Conservation (phyloP, 2,329 filamentous ascomycete genomes). For the Basipetospora sp. region DNA sequence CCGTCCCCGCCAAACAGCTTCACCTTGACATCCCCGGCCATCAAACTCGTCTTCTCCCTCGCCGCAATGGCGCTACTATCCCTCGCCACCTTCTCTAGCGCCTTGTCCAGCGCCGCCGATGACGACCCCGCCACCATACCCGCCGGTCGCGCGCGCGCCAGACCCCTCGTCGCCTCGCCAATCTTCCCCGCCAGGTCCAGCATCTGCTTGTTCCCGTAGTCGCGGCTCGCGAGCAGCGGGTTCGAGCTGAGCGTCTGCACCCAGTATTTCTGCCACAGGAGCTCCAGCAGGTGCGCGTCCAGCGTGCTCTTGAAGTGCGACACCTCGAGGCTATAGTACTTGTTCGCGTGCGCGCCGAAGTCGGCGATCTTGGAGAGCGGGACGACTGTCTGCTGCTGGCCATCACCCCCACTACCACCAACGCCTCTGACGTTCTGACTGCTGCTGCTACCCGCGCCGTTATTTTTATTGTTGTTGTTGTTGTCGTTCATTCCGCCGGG, state of each 20-base stretch:
- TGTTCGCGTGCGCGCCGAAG: slow-evolving; percentile 79
- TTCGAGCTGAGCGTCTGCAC: slow-evolving; percentile 87
- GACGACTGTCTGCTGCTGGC: slow-evolving; percentile 59
- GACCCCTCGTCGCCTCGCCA: slow-evolving; percentile 38
- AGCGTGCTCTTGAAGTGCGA: slow-evolving; percentile 90
- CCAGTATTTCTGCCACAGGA: slow-evolving; percentile 99
- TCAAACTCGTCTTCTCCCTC: slow-evolving; percentile 47
- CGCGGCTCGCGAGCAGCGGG: slow-evolving; percentile 79
- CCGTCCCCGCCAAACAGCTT: slow-evolving; percentile 37
- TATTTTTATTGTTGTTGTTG: no score
- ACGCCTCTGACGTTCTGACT: slow-evolving; percentile 18
- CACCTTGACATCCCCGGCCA: slow-evolving; percentile 49
- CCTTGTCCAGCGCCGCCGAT: slow-evolving; percentile 23
- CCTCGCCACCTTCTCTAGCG: slow-evolving; percentile 44
- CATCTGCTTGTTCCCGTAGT: slow-evolving; percentile 87
- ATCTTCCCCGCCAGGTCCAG: slow-evolving; percentile 75
- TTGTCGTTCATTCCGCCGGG: no score
- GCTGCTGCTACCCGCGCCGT: no score
- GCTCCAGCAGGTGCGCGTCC: slow-evolving; percentile 70
- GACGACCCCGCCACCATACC: neutral
- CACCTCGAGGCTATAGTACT: slow-evolving; percentile 83
- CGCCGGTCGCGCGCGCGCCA: slow-evolving; percentile 1
- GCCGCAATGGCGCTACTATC: slow-evolving; percentile 47
- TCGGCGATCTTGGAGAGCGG: slow-evolving; percentile 89
- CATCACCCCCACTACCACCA: no score